Evolutionary conservation across 148 eudicot species (phyloP).

Genomic region (Vaccinium macrocarpon): DNA sequence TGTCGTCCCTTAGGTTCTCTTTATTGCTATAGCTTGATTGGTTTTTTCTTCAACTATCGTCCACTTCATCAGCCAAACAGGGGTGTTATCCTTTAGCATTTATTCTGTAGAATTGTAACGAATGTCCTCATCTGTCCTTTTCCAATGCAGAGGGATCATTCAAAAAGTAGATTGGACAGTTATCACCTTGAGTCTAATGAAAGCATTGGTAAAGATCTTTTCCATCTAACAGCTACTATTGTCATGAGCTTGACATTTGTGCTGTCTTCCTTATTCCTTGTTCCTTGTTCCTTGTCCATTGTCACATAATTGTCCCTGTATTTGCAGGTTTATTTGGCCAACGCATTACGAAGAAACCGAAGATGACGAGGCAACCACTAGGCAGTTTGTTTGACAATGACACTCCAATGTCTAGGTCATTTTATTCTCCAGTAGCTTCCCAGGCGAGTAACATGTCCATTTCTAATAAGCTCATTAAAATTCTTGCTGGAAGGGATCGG

Average conservation of each 20-base stretch:
- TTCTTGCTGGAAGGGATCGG: constrained; percentile 72
- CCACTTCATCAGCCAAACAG: constrained; percentile 1
- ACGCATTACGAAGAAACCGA: constrained; percentile 54
- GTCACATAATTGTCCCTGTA: constrained; percentile 5
- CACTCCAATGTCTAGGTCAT: constrained; percentile 53
- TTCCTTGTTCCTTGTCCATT: constrained; percentile 4
- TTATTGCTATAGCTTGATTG: neutral
- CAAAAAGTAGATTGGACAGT: constrained; percentile 57
- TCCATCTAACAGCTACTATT: neutral
- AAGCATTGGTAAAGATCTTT: constrained; percentile 51
- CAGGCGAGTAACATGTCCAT: constrained; percentile 88
- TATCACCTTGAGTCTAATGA: constrained; percentile 72
- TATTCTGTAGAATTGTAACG: neutral
- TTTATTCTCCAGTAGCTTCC: constrained; percentile 78
- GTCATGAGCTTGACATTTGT: neutral
- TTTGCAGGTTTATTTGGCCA: constrained; percentile 61
- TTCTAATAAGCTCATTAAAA: constrained; percentile 71
- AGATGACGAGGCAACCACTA: constrained; percentile 56
- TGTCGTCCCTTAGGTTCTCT: neutral
- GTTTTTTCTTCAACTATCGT: neutral
- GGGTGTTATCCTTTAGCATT: neutral
- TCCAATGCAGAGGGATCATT: constrained; percentile 60
- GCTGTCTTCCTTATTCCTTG: neutral
- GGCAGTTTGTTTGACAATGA: constrained; percentile 64
- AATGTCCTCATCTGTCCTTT: constrained; percentile 14